Conservation (phyloP, 179 eudicot genomes). For the Spergularia azorica region DNA sequence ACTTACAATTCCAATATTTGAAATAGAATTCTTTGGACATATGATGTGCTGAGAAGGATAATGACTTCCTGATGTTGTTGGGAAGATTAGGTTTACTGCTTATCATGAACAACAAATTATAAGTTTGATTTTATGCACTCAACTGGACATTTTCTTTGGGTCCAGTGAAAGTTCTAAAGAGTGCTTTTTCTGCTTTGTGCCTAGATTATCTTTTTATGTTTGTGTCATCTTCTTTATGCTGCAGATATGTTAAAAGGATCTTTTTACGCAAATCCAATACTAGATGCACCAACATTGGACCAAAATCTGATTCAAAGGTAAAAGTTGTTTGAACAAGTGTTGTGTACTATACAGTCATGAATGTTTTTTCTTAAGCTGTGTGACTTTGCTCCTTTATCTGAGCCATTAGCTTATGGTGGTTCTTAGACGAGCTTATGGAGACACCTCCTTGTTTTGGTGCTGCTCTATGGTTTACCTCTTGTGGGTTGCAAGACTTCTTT, state of each 20-base stretch:
- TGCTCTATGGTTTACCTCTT: too few relatives aligned
- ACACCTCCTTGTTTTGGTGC: too few relatives aligned
- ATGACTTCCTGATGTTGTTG: too few relatives aligned
- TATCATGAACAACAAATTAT: too few relatives aligned
- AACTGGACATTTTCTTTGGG: too few relatives aligned
- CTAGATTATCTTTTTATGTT: neutral
- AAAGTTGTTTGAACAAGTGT: conserved; percentile 16
- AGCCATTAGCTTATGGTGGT: neutral
- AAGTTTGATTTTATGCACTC: too few relatives aligned
- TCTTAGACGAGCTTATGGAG: too few relatives aligned
- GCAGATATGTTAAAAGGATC: conserved; percentile 92
- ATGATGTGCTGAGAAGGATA: too few relatives aligned
- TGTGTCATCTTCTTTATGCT: conserved; percentile 24
- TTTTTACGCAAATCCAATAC: conserved; percentile 90
- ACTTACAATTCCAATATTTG: neutral
- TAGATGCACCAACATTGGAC: conserved; percentile 77
- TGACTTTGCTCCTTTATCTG: conserved; percentile 8
- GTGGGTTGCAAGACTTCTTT: too few relatives aligned
- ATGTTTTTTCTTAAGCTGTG: neutral
- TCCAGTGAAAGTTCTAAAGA: neutral
- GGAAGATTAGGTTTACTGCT: too few relatives aligned
- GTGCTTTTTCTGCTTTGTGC: neutral
- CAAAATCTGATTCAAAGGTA: conserved; percentile 68
- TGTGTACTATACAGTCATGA: neutral
- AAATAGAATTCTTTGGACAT: neutral